A percentile compares a stretch with the other conserved stretches of the same genome.
Evolutionary conservation across 495 filamentous ascomycete genomes (phyloP).

Genomic region (Bacidia gigantensis): DNA sequence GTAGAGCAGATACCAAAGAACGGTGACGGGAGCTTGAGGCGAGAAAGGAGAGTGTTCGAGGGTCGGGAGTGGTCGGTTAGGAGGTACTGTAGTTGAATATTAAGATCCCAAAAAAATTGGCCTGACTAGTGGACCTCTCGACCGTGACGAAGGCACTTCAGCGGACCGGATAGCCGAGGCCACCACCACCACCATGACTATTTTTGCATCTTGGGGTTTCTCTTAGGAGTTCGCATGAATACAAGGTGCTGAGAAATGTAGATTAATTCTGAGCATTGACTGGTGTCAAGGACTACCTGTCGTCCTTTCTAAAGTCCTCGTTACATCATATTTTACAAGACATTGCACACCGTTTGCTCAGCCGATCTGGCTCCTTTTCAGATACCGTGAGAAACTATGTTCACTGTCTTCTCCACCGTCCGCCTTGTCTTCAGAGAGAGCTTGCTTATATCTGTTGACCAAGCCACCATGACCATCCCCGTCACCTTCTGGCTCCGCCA

Average conservation of each 20-base stretch:
- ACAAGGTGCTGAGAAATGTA: too few relatives aligned
- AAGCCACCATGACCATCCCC: conserved; percentile 25
- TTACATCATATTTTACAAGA: neutral
- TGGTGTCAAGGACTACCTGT: neutral
- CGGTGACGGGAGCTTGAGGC: neutral
- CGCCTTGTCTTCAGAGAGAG: conserved; percentile 23
- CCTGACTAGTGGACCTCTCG: too few relatives aligned
- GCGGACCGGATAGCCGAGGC: neutral
- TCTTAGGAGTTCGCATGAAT: too few relatives aligned
- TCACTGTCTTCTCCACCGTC: conserved; percentile 17
- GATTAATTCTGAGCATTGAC: too few relatives aligned
- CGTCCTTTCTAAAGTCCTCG: neutral
- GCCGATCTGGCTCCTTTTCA: conserved; percentile 16
- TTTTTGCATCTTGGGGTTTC: too few relatives aligned
- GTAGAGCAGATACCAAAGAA: neutral
- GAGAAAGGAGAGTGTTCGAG: neutral
- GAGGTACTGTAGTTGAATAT: neutral
- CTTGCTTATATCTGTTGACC: conserved; percentile 32
- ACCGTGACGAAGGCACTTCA: too few relatives aligned
- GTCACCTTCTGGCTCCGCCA: conserved; percentile 23
- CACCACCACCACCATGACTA: neutral
- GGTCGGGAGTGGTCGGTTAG: neutral
- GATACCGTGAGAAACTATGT: conserved; percentile 36
- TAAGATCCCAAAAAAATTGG: too few relatives aligned
- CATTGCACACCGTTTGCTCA: neutral